Conservation (phyloP, 139 green algal genomes). For the Chlorella sp. region DNA sequence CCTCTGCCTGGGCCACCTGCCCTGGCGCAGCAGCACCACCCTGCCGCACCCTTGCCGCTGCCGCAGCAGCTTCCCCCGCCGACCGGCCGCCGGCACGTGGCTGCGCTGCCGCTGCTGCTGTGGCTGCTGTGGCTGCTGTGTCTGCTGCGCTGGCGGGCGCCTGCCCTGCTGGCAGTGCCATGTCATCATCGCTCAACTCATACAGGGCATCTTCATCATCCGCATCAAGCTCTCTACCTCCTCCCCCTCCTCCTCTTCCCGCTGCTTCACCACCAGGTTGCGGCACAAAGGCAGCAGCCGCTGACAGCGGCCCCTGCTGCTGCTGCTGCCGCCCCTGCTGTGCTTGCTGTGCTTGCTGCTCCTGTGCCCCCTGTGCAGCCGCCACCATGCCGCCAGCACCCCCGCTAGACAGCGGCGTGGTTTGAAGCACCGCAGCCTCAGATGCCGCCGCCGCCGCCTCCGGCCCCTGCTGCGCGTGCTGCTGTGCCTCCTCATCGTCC, state of each 20-base stretch:
- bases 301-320: background rate
- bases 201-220: conserved; percentile 28
- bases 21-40: background rate
- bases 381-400: background rate
- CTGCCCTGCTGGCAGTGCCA: background rate
- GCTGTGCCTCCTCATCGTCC: background rate
- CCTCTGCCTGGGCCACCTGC: background rate
- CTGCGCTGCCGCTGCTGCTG: background rate
- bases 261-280: background rate
- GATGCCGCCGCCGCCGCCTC: background rate
- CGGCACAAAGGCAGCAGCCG: background rate
- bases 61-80: background rate
- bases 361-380: background rate
- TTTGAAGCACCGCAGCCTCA: background rate
- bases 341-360: background rate
- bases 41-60: background rate
- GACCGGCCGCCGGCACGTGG: background rate
- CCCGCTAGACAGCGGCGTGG: background rate
- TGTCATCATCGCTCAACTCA: conserved; percentile 21
- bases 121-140: background rate
- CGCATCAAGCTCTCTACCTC: background rate
- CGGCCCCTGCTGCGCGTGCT: background rate
- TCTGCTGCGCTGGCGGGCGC: background rate
- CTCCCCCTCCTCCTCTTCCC: background rate
- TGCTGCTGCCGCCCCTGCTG: conserved; percentile 1